Conservation (phyloP, 129 eudicot genomes). For the Ambrosia artemisiifolia region DNA sequence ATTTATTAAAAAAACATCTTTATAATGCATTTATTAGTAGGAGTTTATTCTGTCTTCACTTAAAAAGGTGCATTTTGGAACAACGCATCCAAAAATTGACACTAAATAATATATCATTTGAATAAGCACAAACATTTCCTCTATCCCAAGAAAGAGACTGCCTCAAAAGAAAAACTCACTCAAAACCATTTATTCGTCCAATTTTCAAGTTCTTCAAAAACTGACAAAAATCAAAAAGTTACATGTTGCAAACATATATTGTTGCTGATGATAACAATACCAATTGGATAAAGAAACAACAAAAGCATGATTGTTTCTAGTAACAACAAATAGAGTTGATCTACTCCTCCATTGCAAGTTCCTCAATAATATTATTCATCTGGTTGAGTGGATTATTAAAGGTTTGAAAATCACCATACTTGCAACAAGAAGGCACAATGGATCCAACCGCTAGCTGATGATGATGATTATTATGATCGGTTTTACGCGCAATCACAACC, state of each 20-base stretch:
- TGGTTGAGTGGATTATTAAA: constrained; percentile 33
- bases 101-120: too few relatives aligned
- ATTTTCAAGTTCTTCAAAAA: too few relatives aligned
- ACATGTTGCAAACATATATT: not conserved
- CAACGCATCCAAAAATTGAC: not conserved
- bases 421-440: constrained; percentile 30
- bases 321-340: not conserved
- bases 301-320: not conserved
- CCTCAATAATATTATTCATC: constrained; percentile 39
- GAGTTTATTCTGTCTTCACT: too few relatives aligned
- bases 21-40: too few relatives aligned
- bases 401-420: constrained; percentile 46
- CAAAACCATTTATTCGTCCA: not conserved
- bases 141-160: too few relatives aligned
- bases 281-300: too few relatives aligned
- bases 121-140: too few relatives aligned
- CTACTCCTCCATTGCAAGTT: constrained; percentile 7
- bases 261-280: too few relatives aligned
- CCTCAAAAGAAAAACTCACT: too few relatives aligned
- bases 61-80: not conserved
- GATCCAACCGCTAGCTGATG: constrained; percentile 18
- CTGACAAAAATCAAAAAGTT: not conserved
- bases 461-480: constrained; percentile 1
- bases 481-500: constrained; percentile 54
- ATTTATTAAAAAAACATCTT: too few relatives aligned